These are phyloP conservation scores for Fusarium sp. DNA, from an alignment of 2,329 filamentous ascomycete species.

Conservation along the genomic window DNA sequence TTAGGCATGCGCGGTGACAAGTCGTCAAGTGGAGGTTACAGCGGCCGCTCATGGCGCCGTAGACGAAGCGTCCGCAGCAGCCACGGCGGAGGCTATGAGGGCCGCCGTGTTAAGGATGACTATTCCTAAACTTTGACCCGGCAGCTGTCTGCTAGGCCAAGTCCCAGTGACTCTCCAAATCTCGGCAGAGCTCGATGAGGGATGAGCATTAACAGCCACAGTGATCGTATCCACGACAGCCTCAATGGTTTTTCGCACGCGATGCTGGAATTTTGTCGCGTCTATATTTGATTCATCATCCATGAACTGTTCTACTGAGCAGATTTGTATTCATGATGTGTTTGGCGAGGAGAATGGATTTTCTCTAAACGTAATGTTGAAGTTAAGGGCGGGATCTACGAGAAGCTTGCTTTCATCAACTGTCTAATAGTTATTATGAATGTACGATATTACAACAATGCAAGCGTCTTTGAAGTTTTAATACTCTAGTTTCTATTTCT, in stretches of 20 bases:
- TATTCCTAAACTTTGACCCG: slow-evolving; percentile 60
- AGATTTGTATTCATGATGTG: slow-evolving; percentile 15
- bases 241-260: neutral
- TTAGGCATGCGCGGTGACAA: slow-evolving; percentile 65
- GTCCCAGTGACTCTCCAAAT: neutral
- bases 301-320: neutral
- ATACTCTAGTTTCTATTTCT: neutral
- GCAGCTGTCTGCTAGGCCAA: neutral
- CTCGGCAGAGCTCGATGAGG: neutral
- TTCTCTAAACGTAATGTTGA: slow-evolving; percentile 8
- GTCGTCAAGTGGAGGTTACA: slow-evolving; percentile 42
- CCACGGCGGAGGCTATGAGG: slow-evolving; percentile 48
- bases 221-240: neutral
- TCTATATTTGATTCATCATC: slow-evolving; percentile 7
- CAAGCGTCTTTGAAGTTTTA: neutral
- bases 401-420: neutral
- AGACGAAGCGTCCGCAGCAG: slow-evolving; percentile 51
- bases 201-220: neutral
- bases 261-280: slow-evolving; percentile 10
- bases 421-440: slow-evolving; percentile 31
- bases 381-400: neutral
- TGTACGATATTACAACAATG: slow-evolving; percentile 24
- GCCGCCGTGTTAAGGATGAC: slow-evolving; percentile 75
- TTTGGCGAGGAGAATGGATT: neutral
- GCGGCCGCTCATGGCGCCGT: slow-evolving; percentile 49